Conservation (phyloP, 345 rosid genomes). For the Corymbia maculata region DNA sequence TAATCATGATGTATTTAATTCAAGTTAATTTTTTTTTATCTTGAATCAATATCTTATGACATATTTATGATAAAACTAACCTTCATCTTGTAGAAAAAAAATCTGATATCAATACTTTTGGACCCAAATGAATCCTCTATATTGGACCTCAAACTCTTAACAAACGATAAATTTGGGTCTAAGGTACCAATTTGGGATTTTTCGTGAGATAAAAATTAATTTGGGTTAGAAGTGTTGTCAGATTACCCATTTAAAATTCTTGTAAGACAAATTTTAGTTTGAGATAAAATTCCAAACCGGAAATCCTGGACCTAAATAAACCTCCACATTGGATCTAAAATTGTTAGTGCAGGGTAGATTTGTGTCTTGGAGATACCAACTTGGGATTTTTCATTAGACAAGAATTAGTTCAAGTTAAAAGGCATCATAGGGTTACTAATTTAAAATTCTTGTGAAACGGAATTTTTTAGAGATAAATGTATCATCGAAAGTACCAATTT, state of each 20-base stretch:
- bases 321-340: background rate
- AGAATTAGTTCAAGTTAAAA: too few species aligned
- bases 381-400: background rate
- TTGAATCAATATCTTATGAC: rapidly evolving
- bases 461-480: background rate
- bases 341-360: background rate
- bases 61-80: background rate
- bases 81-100: background rate
- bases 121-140: background rate
- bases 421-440: background rate
- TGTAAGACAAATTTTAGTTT: too few species aligned
- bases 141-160: background rate
- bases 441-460: background rate
- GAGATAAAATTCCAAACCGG: background rate
- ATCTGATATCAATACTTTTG: background rate
- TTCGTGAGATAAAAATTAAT: background rate
- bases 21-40: background rate
- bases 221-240: background rate
- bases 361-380: rapidly evolving
- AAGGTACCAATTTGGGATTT: rapidly evolving
- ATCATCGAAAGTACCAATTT: rapidly evolving
- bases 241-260: too few species aligned
- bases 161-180: background rate
- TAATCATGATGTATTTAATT: rapidly evolving
- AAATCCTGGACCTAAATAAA: background rate